Base-by-base conservation (phyloP, 192 early-diverging fungal species). In the Diversispora epigaea region DNA sequence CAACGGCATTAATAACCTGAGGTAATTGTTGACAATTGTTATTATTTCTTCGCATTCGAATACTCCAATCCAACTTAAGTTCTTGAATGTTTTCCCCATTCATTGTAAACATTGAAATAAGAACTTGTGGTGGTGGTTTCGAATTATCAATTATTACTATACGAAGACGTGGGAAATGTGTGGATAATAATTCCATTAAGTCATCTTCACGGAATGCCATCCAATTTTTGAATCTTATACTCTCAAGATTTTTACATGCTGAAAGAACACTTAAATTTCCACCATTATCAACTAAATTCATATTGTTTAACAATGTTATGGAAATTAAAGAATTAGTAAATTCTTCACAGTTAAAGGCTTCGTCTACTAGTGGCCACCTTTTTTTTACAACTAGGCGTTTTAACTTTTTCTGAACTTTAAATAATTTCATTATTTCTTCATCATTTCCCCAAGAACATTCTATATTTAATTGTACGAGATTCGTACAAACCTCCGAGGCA, bases 371-470 rank as follows among this genome's bases (percentile, higher is more conserved):
- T 49, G 65, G 65, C 44, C 65, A 67, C 19, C 46, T n/a, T 47
- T 67, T 67, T 6, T 3, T 67, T 5, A 67, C 45, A 19, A 22
- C 47, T 14, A 67, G 25, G 12, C 47, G 44, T 25, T 14, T 3
- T 15, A 67, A 67, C 8, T 25, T 10, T 32, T 12, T 67, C 47
- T 67, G 65, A 14, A 21, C 2, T 47, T 25, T 22, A 21, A 67
- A 8, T 12, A 67, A 17, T 47, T 12, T 22, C 8, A 21, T 22
- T 67, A 22, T 21, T 32, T 45, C 9, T 46, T 1, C 41, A 67
- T 67, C 65, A 67, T 67, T 67, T 12, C 22, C 21, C 65, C 65
- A 67, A 47, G 65, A 67, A 14, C 65, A 67, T 41, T 67, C 65
- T 25, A 67, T 67, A 21, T 45, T 45, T 67, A 67, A 67, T 32